phyloP scores from a whole-genome alignment of 129 eudicot genomes.

The Flaveria brownii region DNA sequence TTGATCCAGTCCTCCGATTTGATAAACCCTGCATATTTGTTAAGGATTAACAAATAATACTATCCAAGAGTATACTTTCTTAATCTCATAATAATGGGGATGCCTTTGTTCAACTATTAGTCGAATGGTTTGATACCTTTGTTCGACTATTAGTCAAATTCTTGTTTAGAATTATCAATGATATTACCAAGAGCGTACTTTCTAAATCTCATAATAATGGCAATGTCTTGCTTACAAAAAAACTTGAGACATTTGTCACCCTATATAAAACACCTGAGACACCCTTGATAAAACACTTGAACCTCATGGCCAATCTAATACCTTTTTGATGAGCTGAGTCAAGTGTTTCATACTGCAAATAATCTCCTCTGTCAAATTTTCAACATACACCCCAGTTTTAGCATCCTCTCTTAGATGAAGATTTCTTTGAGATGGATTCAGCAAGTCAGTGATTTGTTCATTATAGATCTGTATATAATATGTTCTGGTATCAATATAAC shows the following conservation, averaged over 20 bases:
- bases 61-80: conserved; percentile 15
- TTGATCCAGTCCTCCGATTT: conserved; percentile 81
- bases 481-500: conserved; percentile 19
- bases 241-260: neutral
- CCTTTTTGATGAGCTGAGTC: conserved; percentile 78
- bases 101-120: no score
- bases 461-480: conserved; percentile 76
- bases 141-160: neutral
- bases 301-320: conserved; percentile 22
- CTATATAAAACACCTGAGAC: neutral
- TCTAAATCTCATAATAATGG: neutral
- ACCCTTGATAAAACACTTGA: neutral
- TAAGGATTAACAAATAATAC: neutral
- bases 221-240: neutral
- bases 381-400: conserved; percentile 91
- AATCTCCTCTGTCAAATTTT: conserved; percentile 78
- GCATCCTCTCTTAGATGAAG: conserved; percentile 95
- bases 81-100: neutral
- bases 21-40: conserved; percentile 67
- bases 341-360: conserved; percentile 73
- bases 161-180: conserved; percentile 4
- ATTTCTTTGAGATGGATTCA: conserved; percentile 78
- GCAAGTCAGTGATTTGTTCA: conserved; percentile 92
- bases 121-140: neutral
- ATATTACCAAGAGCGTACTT: neutral